These are phyloP conservation scores for Lentinula detonsa DNA, from an alignment of 768 basidiomycete genomes.

Conservation along the genomic window DNA sequence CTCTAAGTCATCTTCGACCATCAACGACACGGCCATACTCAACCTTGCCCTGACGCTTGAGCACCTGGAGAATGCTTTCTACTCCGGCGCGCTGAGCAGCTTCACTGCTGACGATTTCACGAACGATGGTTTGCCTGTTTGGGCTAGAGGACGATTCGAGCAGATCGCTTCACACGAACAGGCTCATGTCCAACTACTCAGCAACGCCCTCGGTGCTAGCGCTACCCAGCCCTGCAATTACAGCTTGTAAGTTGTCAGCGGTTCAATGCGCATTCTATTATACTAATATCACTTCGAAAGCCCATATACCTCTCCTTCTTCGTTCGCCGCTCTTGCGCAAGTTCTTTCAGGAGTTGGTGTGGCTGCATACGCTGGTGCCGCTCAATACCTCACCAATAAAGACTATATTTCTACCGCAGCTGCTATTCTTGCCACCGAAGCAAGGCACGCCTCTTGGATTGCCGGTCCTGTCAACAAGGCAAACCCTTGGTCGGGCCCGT, in stretches of 20 bases:
- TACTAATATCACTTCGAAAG: constrained; percentile 11
- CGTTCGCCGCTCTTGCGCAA: constrained; percentile 46
- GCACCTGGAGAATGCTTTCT: constrained; percentile 42
- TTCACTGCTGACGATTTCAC: constrained; percentile 40
- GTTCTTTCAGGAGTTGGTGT: constrained; percentile 46
- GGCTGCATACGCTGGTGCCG: constrained; percentile 43
- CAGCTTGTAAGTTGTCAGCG: constrained; percentile 36
- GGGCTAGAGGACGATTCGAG: constrained; percentile 41
- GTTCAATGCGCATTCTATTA: too few relatives aligned
- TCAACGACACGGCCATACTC: constrained; percentile 20
- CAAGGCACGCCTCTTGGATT: constrained; percentile 60
- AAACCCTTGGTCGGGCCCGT: constrained; percentile 51
- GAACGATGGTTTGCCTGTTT: constrained; percentile 28
- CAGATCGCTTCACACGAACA: constrained; percentile 52
- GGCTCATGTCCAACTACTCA: constrained; percentile 48
- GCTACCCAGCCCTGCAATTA: constrained; percentile 54
- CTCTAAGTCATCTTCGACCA: neutral
- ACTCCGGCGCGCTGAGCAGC: constrained; percentile 32
- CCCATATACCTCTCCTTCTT: constrained; percentile 36
- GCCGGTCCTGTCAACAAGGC: constrained; percentile 40
- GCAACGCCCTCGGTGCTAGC: constrained; percentile 30
- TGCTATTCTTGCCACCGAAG: constrained; percentile 49
- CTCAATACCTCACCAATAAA: constrained; percentile 34
- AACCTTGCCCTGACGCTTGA: constrained; percentile 45
- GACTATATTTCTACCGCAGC: constrained; percentile 36